Evolutionary conservation across 495 filamentous ascomycete species (phyloP), one percentile per base, ranked within the genome.

Genomic region (Podospora pseudopauciseta): DNA sequence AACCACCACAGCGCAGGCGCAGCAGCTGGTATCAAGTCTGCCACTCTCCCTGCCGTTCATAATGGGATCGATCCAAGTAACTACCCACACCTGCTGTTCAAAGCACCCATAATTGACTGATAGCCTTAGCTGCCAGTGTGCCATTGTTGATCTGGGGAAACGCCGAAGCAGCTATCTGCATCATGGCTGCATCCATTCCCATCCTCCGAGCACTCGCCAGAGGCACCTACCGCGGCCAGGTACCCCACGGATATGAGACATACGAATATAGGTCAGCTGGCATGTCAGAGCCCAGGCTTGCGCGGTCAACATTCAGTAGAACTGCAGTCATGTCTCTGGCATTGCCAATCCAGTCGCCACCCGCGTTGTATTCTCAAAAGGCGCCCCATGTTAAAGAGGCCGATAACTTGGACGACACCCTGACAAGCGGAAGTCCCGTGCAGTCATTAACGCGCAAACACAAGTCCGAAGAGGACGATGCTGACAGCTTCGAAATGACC

Each of bases 141-240:
- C 64, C 65, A 5, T 62, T 76, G 6, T 39, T 75, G 23, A 65
- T 68, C 23, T 72, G 73, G 70, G 73, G 71, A 19, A 70, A 71
- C n/a, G 73, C 74, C 9, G 77, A 80, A 69, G 62, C 75, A 4
- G 68, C 76, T n/a, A 74, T 74, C 23, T 78, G 73, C 55, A 79
- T 79, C 64, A 76, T 78, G 67, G 78, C 77, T 2, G 77, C 77
- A 1, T 78, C 72, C 0, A 78, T 80, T 7, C 78, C 78, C 5
- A 74, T 80, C 44, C 70, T 80, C 27, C 77, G 76, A 11, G 73
- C 75, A 4, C 69, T 79, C 5, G 57, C 76, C 13, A 71, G 70
- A 23, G 76, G 67, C 5, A 56, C 62, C 4, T 26, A 67, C 20
- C 27, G 67, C 0, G 39, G 60, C 0, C 58, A 49, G 0, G 67